These are phyloP conservation scores for Coniophora puteana DNA, from an alignment of 1,284 basidiomycete species.

Conservation along the genomic window DNA sequence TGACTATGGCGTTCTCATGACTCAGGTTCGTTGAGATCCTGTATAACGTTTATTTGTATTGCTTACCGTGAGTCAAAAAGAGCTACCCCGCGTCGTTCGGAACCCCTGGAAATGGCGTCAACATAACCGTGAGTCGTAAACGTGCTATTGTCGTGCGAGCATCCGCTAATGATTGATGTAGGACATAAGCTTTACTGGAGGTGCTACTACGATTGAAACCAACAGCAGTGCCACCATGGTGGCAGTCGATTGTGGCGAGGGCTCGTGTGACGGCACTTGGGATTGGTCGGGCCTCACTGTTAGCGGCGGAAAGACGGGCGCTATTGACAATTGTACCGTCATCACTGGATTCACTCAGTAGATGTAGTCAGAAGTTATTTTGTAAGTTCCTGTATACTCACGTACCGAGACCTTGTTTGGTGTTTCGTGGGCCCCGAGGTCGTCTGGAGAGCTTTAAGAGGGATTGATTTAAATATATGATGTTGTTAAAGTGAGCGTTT, in stretches of 20 bases:
- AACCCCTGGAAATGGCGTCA: conserved; percentile 46
- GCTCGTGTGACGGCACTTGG: conserved; percentile 48
- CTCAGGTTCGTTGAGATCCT: conserved; percentile 11
- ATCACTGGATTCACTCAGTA: conserved; percentile 33
- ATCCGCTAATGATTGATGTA: conserved; percentile 14
- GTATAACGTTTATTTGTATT: neutral
- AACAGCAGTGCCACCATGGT: conserved; percentile 30
- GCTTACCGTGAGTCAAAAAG: conserved; percentile 19
- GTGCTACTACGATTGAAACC: conserved; percentile 34
- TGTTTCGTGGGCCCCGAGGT: too few relatives aligned
- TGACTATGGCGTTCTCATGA: conserved; percentile 42
- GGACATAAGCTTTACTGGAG: conserved; percentile 36
- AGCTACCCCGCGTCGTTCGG: conserved; percentile 43
- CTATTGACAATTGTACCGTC: conserved; percentile 33
- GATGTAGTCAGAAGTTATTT: conserved; percentile 7
- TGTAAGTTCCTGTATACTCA: too few relatives aligned
- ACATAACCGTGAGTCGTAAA: conserved; percentile 22
- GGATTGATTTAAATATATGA: too few relatives aligned
- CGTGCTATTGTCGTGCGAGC: neutral
- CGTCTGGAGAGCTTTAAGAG: too few relatives aligned
- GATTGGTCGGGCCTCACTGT: conserved; percentile 46
- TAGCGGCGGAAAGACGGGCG: conserved; percentile 39
- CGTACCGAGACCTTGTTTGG: too few relatives aligned
- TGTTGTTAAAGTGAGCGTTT: too few relatives aligned
- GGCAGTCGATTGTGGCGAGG: conserved; percentile 42